Evolutionary conservation across 257 asterid species (phyloP).

Genomic region (Solanum microdontum): DNA sequence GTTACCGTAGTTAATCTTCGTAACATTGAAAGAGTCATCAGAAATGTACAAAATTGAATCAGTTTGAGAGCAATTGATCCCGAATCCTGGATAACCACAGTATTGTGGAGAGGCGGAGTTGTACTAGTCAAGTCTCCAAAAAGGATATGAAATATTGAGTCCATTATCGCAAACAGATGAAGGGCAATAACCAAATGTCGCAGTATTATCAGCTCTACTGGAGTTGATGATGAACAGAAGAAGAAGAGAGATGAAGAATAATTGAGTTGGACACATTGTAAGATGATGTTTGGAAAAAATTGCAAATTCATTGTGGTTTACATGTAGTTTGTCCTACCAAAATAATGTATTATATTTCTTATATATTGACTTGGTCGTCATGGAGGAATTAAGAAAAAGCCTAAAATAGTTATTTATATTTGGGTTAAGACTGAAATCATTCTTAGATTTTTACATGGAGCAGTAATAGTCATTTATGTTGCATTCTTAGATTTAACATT

Average conservation of each 20-base stretch:
- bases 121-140: neutral
- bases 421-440: no score
- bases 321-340: neutral
- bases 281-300: neutral
- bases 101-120: neutral
- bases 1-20: accelerated
- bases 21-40: neutral
- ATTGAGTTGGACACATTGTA: neutral
- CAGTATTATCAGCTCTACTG: neutral
- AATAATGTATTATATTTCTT: neutral
- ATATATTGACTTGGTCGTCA: neutral
- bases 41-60: neutral
- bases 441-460: no score
- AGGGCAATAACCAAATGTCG: neutral
- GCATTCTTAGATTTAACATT: no score
- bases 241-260: neutral
- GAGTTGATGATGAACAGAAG: neutral
- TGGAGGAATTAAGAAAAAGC: neutral
- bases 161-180: neutral
- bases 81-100: neutral
- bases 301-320: neutral
- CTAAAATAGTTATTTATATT: no score
- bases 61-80: neutral
- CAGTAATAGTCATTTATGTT: no score
- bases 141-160: neutral